Conservation (phyloP, 164 flowering plant species). For the Euptelea pleiosperma region DNA sequence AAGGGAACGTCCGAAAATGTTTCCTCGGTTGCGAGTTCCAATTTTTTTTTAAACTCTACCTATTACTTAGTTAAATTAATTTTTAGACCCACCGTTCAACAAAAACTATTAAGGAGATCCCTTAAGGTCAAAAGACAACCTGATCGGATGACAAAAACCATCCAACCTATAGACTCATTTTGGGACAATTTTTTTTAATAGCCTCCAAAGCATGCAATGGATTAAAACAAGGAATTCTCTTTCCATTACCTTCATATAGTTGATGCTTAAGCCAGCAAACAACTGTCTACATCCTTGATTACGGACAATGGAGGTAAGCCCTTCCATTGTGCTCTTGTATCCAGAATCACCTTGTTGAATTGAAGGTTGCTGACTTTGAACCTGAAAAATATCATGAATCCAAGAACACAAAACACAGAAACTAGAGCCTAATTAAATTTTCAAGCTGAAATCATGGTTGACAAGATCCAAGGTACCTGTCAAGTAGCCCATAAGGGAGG, state of each 20-base stretch:
- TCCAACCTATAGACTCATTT: too few species aligned
- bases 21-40: too few species aligned
- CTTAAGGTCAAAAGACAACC: too few species aligned
- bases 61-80: too few species aligned
- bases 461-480: background rate
- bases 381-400: conserved; percentile 39
- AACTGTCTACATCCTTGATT: conserved; percentile 86
- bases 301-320: conserved; percentile 56
- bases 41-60: too few species aligned
- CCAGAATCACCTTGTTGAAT: conserved; percentile 30
- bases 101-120: too few species aligned
- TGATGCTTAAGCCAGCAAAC: conserved; percentile 94
- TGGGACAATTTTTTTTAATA: background rate
- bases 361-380: conserved; percentile 56
- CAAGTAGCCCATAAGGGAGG: background rate
- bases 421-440: background rate
- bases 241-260: conserved; percentile 79
- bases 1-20: too few species aligned
- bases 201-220: background rate
- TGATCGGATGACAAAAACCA: too few species aligned
- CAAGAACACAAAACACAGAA: conserved; percentile 3
- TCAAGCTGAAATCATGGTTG: background rate
- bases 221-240: background rate
- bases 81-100: too few species aligned
- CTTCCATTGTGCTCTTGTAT: conserved; percentile 62